Percentiles rank a stretch among this genome's conserved stretches.
phyloP scores from a whole-genome alignment of 345 rosid genomes.

The Eutrema japonicum region DNA sequence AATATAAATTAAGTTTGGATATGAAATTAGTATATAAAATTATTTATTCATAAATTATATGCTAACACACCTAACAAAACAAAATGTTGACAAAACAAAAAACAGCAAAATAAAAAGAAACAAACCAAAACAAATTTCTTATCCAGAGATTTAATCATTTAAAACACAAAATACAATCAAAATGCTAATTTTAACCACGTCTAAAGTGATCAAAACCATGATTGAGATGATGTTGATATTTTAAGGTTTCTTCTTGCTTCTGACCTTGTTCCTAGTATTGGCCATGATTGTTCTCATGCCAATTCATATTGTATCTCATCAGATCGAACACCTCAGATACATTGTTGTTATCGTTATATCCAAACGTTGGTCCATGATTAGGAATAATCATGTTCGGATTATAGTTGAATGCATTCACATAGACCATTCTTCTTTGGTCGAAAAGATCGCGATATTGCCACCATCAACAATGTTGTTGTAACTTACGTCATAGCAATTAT shows the following conservation, averaged over 20 bases:
- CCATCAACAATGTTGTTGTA: background rate
- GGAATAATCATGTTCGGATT: background rate
- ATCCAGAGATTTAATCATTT: background rate
- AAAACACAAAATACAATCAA: background rate
- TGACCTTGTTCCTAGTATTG: background rate
- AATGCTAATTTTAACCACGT: background rate
- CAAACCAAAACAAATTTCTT: background rate
- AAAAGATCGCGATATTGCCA: background rate
- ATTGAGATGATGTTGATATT: background rate
- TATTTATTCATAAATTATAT: background rate
- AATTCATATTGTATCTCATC: background rate
- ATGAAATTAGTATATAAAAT: too few species aligned
- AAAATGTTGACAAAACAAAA: background rate
- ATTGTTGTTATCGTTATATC: background rate
- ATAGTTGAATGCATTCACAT: background rate
- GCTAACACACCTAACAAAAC: background rate
- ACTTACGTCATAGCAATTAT: background rate
- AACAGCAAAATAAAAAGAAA: background rate
- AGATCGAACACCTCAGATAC: background rate
- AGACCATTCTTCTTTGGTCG: conserved; percentile 3
- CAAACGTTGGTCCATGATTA: conserved; percentile 17
- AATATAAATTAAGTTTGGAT: too few species aligned
- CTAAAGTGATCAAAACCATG: background rate
- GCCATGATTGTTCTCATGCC: too few species aligned
- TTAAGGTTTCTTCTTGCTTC: background rate